phyloP scores from a whole-genome alignment of 148 eudicot genomes.

The Silene latifolia region DNA sequence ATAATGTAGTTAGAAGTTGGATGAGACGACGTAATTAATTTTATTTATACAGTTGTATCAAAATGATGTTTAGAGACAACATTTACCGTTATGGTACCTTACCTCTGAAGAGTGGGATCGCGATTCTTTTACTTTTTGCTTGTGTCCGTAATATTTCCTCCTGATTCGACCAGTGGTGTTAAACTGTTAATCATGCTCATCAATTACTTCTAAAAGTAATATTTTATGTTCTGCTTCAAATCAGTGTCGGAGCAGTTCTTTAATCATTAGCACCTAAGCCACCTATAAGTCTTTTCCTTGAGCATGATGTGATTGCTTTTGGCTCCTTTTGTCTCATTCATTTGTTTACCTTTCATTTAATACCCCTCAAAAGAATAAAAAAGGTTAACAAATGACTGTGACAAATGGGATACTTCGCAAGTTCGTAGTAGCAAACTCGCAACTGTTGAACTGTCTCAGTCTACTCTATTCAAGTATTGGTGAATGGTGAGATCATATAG shows the following conservation, averaged over 20 bases:
- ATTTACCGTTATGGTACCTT: neutral
- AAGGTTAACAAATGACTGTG: too few relatives aligned
- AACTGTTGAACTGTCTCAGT: neutral
- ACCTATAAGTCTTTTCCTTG: neutral
- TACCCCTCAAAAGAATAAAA: too few relatives aligned
- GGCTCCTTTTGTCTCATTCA: too few relatives aligned
- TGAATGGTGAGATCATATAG: neutral
- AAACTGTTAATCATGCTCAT: neutral
- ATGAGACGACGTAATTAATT: neutral
- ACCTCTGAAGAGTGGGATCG: neutral
- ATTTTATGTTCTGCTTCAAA: neutral
- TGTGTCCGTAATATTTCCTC: neutral
- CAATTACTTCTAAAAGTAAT: neutral
- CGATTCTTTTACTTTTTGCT: constrained; percentile 1
- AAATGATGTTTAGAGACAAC: neutral
- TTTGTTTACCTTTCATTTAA: too few relatives aligned
- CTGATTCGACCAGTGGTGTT: neutral
- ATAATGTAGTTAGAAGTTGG: neutral
- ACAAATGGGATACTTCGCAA: too few relatives aligned
- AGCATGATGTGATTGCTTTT: neutral
- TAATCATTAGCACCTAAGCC: too few relatives aligned
- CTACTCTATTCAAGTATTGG: neutral
- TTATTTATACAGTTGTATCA: too few relatives aligned
- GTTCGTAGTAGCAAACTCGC: too few relatives aligned
- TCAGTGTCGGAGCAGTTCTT: neutral